phyloP scores from a whole-genome alignment of 1,284 basidiomycete genomes.

The Microbotryum intermedium region DNA sequence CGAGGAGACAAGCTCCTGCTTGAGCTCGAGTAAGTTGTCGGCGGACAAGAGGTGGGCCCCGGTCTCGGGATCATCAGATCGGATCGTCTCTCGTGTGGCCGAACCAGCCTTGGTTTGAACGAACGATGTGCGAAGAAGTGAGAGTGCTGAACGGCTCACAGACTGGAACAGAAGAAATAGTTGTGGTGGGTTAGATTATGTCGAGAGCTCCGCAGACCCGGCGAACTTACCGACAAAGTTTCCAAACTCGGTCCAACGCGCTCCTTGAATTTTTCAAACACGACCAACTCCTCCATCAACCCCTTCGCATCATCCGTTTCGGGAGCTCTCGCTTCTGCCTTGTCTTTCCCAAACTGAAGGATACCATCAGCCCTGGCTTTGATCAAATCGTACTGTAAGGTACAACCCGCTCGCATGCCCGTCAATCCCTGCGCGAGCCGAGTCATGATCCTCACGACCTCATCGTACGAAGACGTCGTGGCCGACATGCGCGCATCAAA shows the following conservation, averaged over 20 bases:
- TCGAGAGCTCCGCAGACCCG: no score
- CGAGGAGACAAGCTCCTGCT: slow-evolving; percentile 57
- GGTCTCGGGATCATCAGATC: slow-evolving; percentile 8
- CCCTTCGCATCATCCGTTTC: slow-evolving; percentile 31
- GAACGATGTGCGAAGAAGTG: slow-evolving; percentile 57
- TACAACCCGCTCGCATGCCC: slow-evolving; percentile 70
- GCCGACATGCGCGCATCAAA: slow-evolving; percentile 45
- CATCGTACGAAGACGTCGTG: slow-evolving; percentile 59
- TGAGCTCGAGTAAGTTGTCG: slow-evolving; percentile 55
- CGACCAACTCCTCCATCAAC: slow-evolving; percentile 57
- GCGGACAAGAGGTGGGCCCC: not conserved
- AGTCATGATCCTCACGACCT: slow-evolving; percentile 71
- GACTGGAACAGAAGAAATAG: not conserved
- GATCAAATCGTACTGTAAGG: slow-evolving; percentile 70
- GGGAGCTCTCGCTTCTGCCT: not conserved
- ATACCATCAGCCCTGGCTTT: slow-evolving; percentile 27
- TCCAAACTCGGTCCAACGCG: slow-evolving; percentile 70
- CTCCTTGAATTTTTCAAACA: slow-evolving; percentile 75
- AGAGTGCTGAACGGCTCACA: slow-evolving; percentile 43
- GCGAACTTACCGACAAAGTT: slow-evolving; percentile 56
- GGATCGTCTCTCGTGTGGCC: not conserved
- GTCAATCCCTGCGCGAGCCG: slow-evolving; percentile 83
- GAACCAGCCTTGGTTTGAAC: slow-evolving; percentile 36
- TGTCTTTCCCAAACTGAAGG: not conserved
- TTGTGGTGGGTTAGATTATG: not conserved